phyloP scores from a whole-genome alignment of 345 rosid genomes.

The Citrus mangshanensis region DNA sequence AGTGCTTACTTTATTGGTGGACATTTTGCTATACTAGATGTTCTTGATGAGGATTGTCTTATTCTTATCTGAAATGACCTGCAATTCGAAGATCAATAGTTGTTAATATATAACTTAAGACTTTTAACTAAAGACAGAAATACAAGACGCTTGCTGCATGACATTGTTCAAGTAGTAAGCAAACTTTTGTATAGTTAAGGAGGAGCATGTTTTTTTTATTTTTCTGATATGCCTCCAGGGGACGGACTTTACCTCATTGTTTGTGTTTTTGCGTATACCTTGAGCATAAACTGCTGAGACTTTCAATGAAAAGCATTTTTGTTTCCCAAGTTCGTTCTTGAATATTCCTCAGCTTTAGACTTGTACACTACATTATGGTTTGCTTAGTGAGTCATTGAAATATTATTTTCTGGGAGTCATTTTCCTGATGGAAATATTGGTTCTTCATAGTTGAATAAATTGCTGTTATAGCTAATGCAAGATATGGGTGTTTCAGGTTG shows the following conservation, averaged over 20 bases:
- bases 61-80: not conserved
- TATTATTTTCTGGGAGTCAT: not conserved
- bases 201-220: not conserved
- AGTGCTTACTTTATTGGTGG: not conserved
- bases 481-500: constrained; percentile 38
- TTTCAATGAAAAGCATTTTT: not conserved
- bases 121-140: not conserved
- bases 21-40: not conserved
- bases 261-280: not conserved
- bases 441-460: not conserved
- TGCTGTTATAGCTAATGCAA: constrained; percentile 7
- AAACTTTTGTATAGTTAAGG: not conserved
- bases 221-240: not conserved
- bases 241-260: not conserved
- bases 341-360: not conserved
- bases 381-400: not conserved
- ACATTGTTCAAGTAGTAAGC: not conserved
- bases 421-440: not conserved
- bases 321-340: not conserved
- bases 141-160: not conserved
- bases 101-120: not conserved
- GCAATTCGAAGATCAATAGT: not conserved
- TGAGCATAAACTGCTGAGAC: not conserved
- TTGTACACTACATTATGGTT: not conserved
- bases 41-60: not conserved